phyloP scores from a whole-genome alignment of 148 eudicot species.

The Vaccinium macrocarpon region DNA sequence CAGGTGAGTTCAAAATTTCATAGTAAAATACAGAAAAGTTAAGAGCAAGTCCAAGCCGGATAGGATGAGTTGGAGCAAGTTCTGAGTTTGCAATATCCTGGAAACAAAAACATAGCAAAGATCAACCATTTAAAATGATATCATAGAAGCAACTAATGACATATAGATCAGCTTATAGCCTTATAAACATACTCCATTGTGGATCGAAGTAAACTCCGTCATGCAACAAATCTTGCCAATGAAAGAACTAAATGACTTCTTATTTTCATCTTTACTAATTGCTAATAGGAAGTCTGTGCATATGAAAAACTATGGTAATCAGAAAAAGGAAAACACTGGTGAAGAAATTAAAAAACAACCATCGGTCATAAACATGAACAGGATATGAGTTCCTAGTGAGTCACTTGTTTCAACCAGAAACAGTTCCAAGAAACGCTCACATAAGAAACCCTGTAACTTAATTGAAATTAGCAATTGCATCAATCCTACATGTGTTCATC shows the following conservation, averaged over 20 bases:
- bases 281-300: too few relatives aligned
- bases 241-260: neutral
- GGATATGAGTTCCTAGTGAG: too few relatives aligned
- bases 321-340: neutral
- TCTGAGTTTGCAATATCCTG: constrained; percentile 74
- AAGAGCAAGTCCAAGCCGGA: constrained; percentile 73
- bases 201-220: neutral
- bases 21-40: constrained; percentile 86
- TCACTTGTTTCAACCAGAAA: too few relatives aligned
- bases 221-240: neutral
- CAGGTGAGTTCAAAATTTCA: constrained; percentile 79
- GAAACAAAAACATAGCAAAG: neutral
- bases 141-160: neutral
- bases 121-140: neutral
- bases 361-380: too few relatives aligned
- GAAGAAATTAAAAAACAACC: neutral
- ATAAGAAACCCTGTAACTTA: too few relatives aligned
- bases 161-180: neutral
- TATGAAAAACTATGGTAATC: neutral
- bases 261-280: neutral
- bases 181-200: neutral
- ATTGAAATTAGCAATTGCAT: too few relatives aligned
- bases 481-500: too few relatives aligned
- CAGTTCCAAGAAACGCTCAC: too few relatives aligned
- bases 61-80: constrained; percentile 68